phyloP scores from a whole-genome alignment of 106 monocot species.

The Dendrobium officinale region DNA sequence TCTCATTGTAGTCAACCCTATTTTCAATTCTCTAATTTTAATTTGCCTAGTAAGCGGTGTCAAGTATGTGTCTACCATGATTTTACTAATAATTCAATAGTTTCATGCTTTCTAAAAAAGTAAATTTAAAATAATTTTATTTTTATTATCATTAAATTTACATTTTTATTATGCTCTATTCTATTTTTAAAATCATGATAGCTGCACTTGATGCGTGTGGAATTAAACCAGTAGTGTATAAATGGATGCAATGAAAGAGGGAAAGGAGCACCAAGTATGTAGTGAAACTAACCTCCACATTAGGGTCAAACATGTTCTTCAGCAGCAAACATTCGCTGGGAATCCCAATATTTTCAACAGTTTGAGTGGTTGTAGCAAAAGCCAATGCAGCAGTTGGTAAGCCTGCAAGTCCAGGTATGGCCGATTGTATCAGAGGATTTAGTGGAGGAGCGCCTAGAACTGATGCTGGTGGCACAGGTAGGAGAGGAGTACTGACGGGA shows the following conservation, averaged over 20 bases:
- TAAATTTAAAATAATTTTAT: too few species aligned
- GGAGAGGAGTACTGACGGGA: constrained; percentile 3
- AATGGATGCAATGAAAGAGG: not conserved
- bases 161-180: too few species aligned
- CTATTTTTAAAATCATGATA: too few species aligned
- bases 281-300: constrained; percentile 52
- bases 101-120: too few species aligned
- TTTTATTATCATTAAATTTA: too few species aligned
- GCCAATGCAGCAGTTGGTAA: constrained; percentile 14
- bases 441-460: constrained; percentile 25
- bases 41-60: too few species aligned
- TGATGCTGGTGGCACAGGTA: constrained; percentile 13
- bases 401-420: constrained; percentile 18
- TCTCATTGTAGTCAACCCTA: too few species aligned
- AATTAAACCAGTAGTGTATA: not conserved
- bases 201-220: too few species aligned
- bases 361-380: constrained; percentile 7
- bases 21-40: too few species aligned
- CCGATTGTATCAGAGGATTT: constrained; percentile 6
- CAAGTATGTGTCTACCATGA: too few species aligned
- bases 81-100: too few species aligned
- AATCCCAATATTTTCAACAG: constrained; percentile 29
- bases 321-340: constrained; percentile 86
- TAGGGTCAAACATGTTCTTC: constrained; percentile 99
- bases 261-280: not conserved